These are phyloP conservation scores for Populus hybrid DNA, from an alignment of 441 rosid genomes.

Conservation along the genomic window DNA sequence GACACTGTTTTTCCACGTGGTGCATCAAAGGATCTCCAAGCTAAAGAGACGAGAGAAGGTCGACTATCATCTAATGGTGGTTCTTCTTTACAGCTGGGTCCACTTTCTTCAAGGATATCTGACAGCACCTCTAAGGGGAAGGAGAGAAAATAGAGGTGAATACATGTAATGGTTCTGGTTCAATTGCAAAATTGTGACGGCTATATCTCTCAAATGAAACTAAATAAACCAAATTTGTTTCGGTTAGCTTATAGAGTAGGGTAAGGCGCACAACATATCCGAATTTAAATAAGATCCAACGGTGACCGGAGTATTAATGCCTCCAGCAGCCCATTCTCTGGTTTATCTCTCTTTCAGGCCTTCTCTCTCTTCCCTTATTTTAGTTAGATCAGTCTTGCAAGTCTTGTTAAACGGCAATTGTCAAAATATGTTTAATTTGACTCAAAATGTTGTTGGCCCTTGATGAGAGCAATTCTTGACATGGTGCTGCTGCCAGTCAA, in stretches of 20 bases:
- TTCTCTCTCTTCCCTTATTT: too few relatives aligned
- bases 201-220: too few relatives aligned
- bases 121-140: slow-evolving; percentile 35
- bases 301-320: too few relatives aligned
- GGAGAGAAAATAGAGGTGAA: slow-evolving; percentile 48
- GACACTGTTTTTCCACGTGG: slow-evolving; percentile 28
- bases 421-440: background rate
- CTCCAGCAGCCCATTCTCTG: too few relatives aligned
- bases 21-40: slow-evolving; percentile 24
- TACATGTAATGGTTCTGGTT: slow-evolving; percentile 23
- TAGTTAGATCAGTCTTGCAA: too few relatives aligned
- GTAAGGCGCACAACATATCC: too few relatives aligned
- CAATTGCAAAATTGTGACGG: slow-evolving; percentile 9
- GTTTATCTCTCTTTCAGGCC: too few relatives aligned
- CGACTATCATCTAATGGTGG: slow-evolving; percentile 21
- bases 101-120: slow-evolving; percentile 14
- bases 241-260: too few relatives aligned
- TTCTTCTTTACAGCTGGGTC: slow-evolving; percentile 20
- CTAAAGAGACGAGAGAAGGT: slow-evolving; percentile 31
- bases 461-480: slow-evolving; percentile 61
- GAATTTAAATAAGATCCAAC: too few relatives aligned
- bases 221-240: too few relatives aligned
- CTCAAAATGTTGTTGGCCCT: slow-evolving; percentile 57
- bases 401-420: too few relatives aligned
- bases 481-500: slow-evolving; percentile 63